phyloP scores from a whole-genome alignment of 2,329 filamentous ascomycete genomes.

The Neurospora sp. region DNA sequence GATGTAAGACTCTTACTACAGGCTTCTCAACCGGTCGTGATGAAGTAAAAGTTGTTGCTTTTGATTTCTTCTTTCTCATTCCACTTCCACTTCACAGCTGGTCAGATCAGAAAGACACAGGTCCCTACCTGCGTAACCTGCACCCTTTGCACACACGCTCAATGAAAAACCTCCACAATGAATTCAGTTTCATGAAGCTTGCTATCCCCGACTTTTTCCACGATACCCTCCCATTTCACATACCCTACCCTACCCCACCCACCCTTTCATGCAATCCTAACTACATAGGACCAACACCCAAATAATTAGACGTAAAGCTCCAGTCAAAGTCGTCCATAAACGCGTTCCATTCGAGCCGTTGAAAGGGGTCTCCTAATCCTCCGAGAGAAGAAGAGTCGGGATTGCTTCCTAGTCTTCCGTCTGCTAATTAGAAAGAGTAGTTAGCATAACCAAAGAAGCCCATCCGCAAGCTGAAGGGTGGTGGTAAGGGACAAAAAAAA shows the following conservation, averaged over 20 bases:
- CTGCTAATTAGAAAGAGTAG: neutral
- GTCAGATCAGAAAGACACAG: neutral
- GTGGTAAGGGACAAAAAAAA: neutral
- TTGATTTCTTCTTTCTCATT: neutral
- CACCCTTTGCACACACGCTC: neutral
- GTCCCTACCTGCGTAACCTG: too few relatives aligned
- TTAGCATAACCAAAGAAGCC: neutral
- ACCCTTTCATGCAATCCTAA: neutral
- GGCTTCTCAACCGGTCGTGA: neutral
- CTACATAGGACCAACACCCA: conserved; percentile 3
- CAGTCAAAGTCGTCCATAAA: conserved; percentile 43
- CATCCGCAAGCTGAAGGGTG: neutral
- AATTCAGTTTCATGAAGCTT: neutral
- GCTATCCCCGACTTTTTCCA: neutral
- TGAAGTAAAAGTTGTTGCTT: neutral
- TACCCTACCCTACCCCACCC: neutral
- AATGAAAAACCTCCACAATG: neutral
- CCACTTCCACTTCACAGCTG: neutral
- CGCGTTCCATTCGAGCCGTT: conserved; percentile 40
- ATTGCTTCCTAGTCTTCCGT: conserved; percentile 6
- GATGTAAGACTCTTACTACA: too few relatives aligned
- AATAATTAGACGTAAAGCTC: conserved; percentile 24
- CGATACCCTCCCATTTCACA: neutral
- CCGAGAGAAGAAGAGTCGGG: conserved; percentile 7
- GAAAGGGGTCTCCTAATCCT: conserved; percentile 25